These are phyloP conservation scores for Aquilaria agallochum DNA, from an alignment of 441 rosid genomes.

Conservation along the genomic window DNA sequence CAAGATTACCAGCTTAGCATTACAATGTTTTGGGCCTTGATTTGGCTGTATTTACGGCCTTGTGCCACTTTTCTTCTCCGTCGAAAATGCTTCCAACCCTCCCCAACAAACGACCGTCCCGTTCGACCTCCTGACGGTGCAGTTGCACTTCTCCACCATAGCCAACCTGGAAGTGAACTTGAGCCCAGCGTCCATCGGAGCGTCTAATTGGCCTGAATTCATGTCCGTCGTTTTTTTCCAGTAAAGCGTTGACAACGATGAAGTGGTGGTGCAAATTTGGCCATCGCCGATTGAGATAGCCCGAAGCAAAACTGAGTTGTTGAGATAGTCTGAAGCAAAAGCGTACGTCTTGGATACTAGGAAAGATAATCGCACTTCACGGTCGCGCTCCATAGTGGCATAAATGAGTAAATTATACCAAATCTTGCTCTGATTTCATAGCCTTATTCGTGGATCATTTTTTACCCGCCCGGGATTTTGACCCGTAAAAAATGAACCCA, in stretches of 20 bases:
- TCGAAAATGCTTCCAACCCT: conserved; percentile 26
- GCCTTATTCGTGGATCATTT: no score
- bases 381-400: no score
- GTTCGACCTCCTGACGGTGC: conserved; percentile 44
- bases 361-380: no score
- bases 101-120: conserved; percentile 81
- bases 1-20: no score
- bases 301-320: conserved; percentile 30
- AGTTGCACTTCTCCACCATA: conserved; percentile 54
- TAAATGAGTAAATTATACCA: no score
- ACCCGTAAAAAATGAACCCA: no score
- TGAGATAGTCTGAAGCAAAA: conserved; percentile 20
- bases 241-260: conserved; percentile 35
- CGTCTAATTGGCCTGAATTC: conserved; percentile 38
- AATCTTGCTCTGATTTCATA: no score
- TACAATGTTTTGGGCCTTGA: no score
- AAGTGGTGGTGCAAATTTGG: conserved; percentile 61
- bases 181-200: conserved; percentile 29
- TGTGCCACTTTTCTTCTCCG: no score
- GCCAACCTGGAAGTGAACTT: conserved; percentile 42
- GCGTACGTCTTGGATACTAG: no score
- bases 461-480: no score
- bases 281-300: conserved; percentile 57
- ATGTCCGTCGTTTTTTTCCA: conserved; percentile 44
- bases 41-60: no score